Conservation (phyloP, 1,284 basidiomycete genomes). For the Pulveroboletus sp. region DNA sequence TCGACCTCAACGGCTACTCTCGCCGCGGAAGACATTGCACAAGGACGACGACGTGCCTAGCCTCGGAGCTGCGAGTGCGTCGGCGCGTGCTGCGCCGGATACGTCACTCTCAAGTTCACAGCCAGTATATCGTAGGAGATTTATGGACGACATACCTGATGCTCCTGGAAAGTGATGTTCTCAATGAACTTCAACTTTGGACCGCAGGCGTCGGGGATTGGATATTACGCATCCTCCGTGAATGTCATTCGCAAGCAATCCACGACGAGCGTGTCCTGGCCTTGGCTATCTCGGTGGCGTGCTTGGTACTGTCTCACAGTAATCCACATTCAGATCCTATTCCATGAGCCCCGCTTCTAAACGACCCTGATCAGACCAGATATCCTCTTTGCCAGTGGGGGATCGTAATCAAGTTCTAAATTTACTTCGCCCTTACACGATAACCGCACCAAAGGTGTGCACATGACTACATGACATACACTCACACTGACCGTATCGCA, state of each 20-base stretch:
- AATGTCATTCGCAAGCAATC: slow-evolving; percentile 12
- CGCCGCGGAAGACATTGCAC: slow-evolving; percentile 35
- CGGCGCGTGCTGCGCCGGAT: slow-evolving; percentile 47
- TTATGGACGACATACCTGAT: slow-evolving; percentile 54
- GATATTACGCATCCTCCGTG: slow-evolving; percentile 30
- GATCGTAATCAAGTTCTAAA: slow-evolving; percentile 39
- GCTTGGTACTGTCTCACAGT: slow-evolving; percentile 40
- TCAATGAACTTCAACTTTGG: slow-evolving; percentile 46
- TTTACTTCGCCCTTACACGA: slow-evolving; percentile 42
- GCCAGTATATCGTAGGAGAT: slow-evolving; percentile 39
- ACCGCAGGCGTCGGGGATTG: slow-evolving; percentile 41
- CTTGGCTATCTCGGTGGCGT: slow-evolving; percentile 37
- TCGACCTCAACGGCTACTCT: slow-evolving; percentile 48
- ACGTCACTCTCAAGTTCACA: slow-evolving; percentile 38
- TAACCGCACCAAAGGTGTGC: slow-evolving; percentile 31
- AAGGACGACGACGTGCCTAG: slow-evolving; percentile 47
- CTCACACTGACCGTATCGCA: slow-evolving; percentile 25
- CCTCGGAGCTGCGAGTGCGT: slow-evolving; percentile 47
- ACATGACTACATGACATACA: slow-evolving; percentile 17
- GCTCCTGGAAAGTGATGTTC: slow-evolving; percentile 49
- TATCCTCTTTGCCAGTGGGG: slow-evolving; percentile 36
- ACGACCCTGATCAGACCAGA: slow-evolving; percentile 36
- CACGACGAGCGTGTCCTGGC: slow-evolving; percentile 24
- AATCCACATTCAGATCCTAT: slow-evolving; percentile 32
- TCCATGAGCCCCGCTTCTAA: slow-evolving; percentile 27